Percentiles rank a stretch among this genome's conserved stretches.
phyloP scores from a whole-genome alignment of 345 rosid species.

The Citrus inodora region DNA sequence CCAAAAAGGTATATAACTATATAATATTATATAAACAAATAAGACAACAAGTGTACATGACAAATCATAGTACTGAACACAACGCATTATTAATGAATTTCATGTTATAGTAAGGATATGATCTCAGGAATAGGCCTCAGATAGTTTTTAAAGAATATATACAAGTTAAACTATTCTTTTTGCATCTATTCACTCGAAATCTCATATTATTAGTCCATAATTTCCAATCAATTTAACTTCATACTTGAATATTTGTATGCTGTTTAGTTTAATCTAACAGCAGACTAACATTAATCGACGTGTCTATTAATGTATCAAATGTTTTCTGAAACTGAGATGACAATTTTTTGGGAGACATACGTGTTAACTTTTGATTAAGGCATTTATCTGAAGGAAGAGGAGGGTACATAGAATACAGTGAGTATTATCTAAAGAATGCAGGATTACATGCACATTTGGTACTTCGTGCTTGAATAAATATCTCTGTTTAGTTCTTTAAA shows the following conservation, averaged over 20 bases:
- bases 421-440: not conserved
- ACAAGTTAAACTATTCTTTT: not conserved
- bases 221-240: not conserved
- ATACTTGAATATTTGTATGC: not conserved
- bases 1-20: not conserved
- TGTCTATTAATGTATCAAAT: not conserved
- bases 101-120: not conserved
- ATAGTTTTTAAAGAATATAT: not conserved
- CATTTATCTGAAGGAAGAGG: not conserved
- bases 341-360: not conserved
- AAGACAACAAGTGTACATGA: too few relatives aligned
- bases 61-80: not conserved
- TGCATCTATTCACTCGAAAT: not conserved
- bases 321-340: not conserved
- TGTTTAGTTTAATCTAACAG: not conserved
- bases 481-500: not conserved
- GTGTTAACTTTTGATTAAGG: not conserved
- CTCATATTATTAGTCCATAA: not conserved
- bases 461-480: not conserved
- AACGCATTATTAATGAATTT: not conserved
- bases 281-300: not conserved
- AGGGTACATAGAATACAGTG: not conserved
- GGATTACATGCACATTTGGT: not conserved
- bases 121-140: not conserved
- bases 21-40: not conserved